phyloP scores from a whole-genome alignment of 2,329 filamentous ascomycete genomes.

The Monilinia fructicola region DNA sequence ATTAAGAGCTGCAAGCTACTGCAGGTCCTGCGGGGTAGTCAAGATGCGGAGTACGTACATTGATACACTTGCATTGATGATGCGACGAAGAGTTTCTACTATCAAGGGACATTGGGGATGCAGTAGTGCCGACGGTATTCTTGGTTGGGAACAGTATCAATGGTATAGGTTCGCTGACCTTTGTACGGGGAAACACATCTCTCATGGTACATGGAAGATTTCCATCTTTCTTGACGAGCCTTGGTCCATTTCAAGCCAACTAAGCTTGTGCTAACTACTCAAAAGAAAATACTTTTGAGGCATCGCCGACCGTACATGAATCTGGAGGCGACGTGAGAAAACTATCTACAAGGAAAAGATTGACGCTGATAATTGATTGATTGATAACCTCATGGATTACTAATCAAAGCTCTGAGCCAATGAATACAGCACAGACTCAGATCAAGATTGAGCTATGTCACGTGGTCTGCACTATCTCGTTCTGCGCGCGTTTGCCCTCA shows the following conservation, averaged over 20 bases:
- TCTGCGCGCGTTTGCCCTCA: background rate
- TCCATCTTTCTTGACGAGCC: too few species aligned
- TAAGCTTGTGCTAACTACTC: background rate
- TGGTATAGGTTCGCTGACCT: background rate
- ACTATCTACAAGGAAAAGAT: background rate
- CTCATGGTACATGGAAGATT: background rate
- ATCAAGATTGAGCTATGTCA: background rate
- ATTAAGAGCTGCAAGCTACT: background rate
- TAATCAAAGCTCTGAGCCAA: background rate
- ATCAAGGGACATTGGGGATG: background rate
- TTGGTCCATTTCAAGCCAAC: too few species aligned
- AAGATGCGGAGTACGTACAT: background rate
- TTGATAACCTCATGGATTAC: background rate
- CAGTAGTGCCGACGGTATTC: background rate
- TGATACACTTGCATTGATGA: constrained; percentile 4
- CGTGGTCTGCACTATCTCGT: background rate
- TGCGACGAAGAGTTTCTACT: background rate
- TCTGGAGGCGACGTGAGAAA: background rate
- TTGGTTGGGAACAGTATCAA: background rate
- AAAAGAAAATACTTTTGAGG: background rate
- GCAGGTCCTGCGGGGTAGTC: constrained; percentile 2
- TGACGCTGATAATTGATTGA: background rate
- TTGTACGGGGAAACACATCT: background rate
- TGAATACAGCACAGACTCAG: background rate
- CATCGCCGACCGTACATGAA: background rate